Evolutionary conservation across 805 yeast genomes (phyloP), one percentile per base, ranked within the genome.

Genomic region (Metschnikowia santaceciliae): DNA sequence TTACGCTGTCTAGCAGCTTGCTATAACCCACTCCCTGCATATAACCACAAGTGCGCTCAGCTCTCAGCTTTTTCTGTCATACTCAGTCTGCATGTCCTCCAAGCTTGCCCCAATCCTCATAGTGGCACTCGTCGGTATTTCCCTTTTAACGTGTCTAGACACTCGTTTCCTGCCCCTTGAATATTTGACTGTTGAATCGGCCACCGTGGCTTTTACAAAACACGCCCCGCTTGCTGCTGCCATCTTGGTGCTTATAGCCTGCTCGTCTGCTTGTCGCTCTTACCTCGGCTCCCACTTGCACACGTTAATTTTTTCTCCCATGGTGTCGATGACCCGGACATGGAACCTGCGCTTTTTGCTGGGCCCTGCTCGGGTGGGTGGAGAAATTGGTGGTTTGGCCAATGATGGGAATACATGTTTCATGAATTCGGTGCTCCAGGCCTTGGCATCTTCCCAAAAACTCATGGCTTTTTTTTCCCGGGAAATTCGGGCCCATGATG

Each of bases 391-490:
- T 23, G 97, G 97, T 1, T 76, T 91, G 35, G 78, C 80, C 52
- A 91, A 91, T 64, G 96, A 89, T 56, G 97, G 97, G 13, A 91
- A 91, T 64, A 90, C 97, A 0, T 91, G 97, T 67, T 91, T 91
- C 61, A 90, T 90, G 95, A 91, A 91, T 69, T 82, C 90, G 22
- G 97, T 91, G 1, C 67, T 91, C 26, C 97, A 91, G 66, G 79
- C 88, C 15, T 69, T 90, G 50, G 90, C 96, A 0, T 84, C 92
- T 0, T 84, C 94, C 0, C 75, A 77, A 23, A 79, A 83, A 34
- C 70, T 90, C 35, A 58, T 75, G 17, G 71, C 73, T 19, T 88
- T 85, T 59, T 72, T 88, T 42, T 79, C 81, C 38, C 68, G 72
- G 7, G 69, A 69, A 49, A 47, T 68, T 4, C 64, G 63, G 47